A percentile compares a stretch with the other conserved stretches of the same genome.
Conservation (phyloP, 1,284 basidiomycete genomes). For the Afroboletus lepidellus region DNA sequence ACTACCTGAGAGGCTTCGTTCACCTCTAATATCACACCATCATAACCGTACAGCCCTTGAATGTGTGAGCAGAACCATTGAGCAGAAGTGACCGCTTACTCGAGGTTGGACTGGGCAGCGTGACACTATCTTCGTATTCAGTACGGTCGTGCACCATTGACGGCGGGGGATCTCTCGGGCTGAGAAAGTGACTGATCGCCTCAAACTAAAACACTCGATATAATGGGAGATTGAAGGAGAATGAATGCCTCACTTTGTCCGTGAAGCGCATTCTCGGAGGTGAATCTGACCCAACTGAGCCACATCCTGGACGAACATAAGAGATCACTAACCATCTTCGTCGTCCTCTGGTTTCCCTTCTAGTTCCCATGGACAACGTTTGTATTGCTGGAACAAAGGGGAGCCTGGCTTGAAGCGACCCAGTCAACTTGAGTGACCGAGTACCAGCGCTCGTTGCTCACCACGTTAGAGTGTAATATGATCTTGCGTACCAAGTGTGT, state of each 20-base stretch:
- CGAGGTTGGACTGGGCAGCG: conserved; percentile 69
- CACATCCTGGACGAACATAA: not conserved
- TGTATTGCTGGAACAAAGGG: conserved; percentile 83
- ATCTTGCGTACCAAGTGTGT: conserved; percentile 81
- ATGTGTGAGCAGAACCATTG: conserved; percentile 19
- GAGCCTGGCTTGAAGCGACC: conserved; percentile 66
- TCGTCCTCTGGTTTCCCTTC: conserved; percentile 73
- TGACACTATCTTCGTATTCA: conserved; percentile 75
- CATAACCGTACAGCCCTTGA: conserved; percentile 71
- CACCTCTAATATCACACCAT: conserved; percentile 81
- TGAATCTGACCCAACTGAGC: conserved; percentile 46
- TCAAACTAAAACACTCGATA: conserved; percentile 51
- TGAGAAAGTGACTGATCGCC: conserved; percentile 71
- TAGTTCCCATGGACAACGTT: conserved; percentile 86
- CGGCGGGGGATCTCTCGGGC: conserved; percentile 64
- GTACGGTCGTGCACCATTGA: conserved; percentile 87
- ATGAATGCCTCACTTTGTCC: conserved; percentile 50
- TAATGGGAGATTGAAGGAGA: not conserved
- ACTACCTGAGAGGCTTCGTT: conserved; percentile 75
- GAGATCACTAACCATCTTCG: conserved; percentile 56
- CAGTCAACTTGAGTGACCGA: not conserved
- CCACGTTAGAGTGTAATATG: conserved; percentile 82
- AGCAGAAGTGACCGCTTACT: conserved; percentile 45
- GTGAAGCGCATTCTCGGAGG: conserved; percentile 66
- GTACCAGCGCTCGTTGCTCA: conserved; percentile 40